Evolutionary conservation across 2,329 filamentous ascomycete genomes (phyloP), one percentile per base, ranked within the genome.

Genomic region (Metarhizium robertsii): DNA sequence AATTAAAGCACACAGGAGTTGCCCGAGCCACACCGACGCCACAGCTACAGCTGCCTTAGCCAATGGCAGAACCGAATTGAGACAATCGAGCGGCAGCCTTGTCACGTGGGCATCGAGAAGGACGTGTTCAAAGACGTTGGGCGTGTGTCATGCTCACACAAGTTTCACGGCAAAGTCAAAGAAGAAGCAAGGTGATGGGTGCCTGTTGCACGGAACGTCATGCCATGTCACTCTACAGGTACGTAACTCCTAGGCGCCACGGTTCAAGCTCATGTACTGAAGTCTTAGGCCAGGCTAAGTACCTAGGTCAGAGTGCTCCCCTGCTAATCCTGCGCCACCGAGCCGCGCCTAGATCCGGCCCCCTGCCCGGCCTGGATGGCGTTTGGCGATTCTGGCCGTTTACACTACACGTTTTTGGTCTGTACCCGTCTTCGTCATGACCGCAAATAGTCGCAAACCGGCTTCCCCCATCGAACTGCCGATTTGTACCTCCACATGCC

Each of bases 401-500:
- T 13, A 13, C 34, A 36, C 34, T 13, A 36, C 25, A 4, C 25
- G 25, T 25, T 25, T 25, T 25, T 25, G 25, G 25, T 25, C 25
- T 25, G 20, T 25, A 25, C 25, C 25, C 25, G 25, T 25, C 25
- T 25, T n/a, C 16, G 29, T 63, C 57, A 63, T 13, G 63, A 57
- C 34, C 76, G 67, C 56, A 81, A 58, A 63, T 75, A 81, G 45
- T 72, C 69, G 59, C 73, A 75, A 0, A 79, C 73, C 8, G 67
- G 65, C 61, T 71, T 72, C 0, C 75, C 75, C 78, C 78, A 80
- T 8, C 74, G 67, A 42, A 72, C 65, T 0, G 69, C 72, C 1
- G 75, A 74, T 61, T 81, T 82, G 63, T 81, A 81, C 34, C 61
- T 65, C 71, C 75, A 79, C 76, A 81, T 80, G 0, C 73, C 76